A percentile compares a stretch with the other conserved stretches of the same genome.
Conservation (phyloP, 257 asterid species). For the Cordia subcordata region DNA sequence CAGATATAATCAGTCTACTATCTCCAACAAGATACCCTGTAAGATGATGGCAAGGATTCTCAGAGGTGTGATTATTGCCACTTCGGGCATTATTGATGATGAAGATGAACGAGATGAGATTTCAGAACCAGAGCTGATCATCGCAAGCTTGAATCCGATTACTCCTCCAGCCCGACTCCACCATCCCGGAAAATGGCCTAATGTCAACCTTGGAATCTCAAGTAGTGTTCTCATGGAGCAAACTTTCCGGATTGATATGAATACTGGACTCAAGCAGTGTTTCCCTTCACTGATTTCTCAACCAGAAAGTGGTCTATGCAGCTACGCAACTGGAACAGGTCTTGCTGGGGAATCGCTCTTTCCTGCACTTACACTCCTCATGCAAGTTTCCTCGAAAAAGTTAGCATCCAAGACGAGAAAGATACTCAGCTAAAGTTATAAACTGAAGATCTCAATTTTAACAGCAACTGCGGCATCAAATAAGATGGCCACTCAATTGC, state of each 20-base stretch:
- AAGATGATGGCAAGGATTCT: slow-evolving; percentile 13
- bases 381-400: slow-evolving; percentile 26
- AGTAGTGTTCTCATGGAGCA: slow-evolving; percentile 41
- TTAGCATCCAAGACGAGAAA: slow-evolving; percentile 22
- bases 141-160: slow-evolving; percentile 34
- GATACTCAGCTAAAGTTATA: slow-evolving; percentile 13
- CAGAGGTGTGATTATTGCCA: slow-evolving; percentile 15
- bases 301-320: slow-evolving; percentile 35
- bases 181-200: slow-evolving; percentile 51
- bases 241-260: slow-evolving; percentile 12
- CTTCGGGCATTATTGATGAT: slow-evolving; percentile 8
- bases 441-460: slow-evolving; percentile 21
- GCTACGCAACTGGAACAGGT: slow-evolving; percentile 53
- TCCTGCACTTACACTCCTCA: slow-evolving; percentile 35
- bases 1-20: slow-evolving; percentile 17
- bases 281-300: slow-evolving; percentile 58
- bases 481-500: slow-evolving; percentile 67
- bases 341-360: slow-evolving; percentile 87
- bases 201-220: slow-evolving; percentile 31
- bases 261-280: slow-evolving; percentile 7
- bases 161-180: slow-evolving; percentile 49
- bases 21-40: slow-evolving; percentile 26
- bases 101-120: slow-evolving; percentile 14
- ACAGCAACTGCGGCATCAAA: slow-evolving; percentile 30
- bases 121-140: slow-evolving; percentile 39